Base-by-base conservation (phyloP, 768 basidiomycete species). In the Hypholoma sublateritium region DNA sequence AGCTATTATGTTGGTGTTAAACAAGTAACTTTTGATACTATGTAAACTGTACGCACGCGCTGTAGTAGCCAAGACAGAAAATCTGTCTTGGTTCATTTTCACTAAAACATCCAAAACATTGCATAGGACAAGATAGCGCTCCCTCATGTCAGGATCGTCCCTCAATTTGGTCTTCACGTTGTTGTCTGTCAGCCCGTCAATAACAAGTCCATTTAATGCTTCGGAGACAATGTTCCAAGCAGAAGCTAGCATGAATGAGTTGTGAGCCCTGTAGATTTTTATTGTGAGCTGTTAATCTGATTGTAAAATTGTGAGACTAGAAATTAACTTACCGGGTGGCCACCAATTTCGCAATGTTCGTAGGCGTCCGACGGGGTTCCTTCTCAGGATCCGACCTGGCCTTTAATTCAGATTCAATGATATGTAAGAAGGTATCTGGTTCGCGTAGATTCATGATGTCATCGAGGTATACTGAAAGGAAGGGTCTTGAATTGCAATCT, bases 171-270 rank as follows among this genome's bases (percentile, higher is more conserved):
- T 59, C 55, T 84, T 83, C 55, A 84, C 72, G 32, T 74, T 77
- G 25, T 69, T 64, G 56, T 91, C 86, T 7, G 76, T 70, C 16
- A 90, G 60, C 32, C 86, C 87, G 12, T 75, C 72, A 16, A 78
- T 71, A n/a, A 77, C 73, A 45, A 93, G 72, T 24, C 81, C 75
- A 50, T 77, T 77, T 53, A 93, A 72, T 32, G 76, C 75, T 56
- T 86, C 77, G 3, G 78, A 69, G n/a, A 89, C 84, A 47, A 93
- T 73, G 60, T 80, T 89, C 92, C 92, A 94, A 1, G 84, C 87
- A 14, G 89, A 84, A n/a, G 91, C 88, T 34, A 93, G 77, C 81
- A 89, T 83, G 69, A 91, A 92, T 7, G 83, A 70, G 67, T 93
- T 94, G 70, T 94, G 91, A 53, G 93, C 78, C 69, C 91, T 93